phyloP scores from a whole-genome alignment of 805 yeast genomes.

The Schwanniomyces occidentalis region DNA sequence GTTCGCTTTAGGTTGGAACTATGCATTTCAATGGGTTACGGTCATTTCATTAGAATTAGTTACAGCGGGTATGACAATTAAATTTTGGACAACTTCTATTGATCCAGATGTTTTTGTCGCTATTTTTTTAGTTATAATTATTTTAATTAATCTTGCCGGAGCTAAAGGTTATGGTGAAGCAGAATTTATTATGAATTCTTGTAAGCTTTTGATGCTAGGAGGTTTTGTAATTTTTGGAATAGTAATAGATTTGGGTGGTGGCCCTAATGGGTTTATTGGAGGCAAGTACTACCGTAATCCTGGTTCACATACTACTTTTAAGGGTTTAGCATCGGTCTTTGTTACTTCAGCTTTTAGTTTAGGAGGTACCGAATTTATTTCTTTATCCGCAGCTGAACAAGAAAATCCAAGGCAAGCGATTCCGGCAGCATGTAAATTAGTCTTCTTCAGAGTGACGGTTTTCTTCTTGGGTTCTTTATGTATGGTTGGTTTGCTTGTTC shows the following conservation, averaged over 20 bases:
- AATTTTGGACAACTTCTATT: constrained; percentile 9
- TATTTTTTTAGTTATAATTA: constrained; percentile 44
- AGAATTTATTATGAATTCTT: constrained; percentile 39
- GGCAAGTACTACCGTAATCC: constrained; percentile 35
- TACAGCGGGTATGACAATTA: constrained; percentile 7
- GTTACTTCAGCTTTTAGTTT: constrained; percentile 35
- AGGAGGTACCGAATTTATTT: constrained; percentile 35
- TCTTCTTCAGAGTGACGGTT: constrained; percentile 37
- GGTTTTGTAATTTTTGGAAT: constrained; percentile 45
- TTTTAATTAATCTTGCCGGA: constrained; percentile 46
- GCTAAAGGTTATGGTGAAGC: constrained; percentile 49
- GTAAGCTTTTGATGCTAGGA: constrained; percentile 35
- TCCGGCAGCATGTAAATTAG: constrained; percentile 43
- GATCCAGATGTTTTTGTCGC: constrained; percentile 10
- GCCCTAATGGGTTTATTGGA: constrained; percentile 30
- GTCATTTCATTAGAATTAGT: constrained; percentile 6
- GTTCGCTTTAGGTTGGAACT: constrained; percentile 41
- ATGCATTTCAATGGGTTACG: constrained; percentile 13
- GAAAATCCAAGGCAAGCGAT: constrained; percentile 32
- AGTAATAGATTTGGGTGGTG: constrained; percentile 40
- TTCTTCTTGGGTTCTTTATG: constrained; percentile 41
- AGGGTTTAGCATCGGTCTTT: constrained; percentile 30
- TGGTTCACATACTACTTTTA: constrained; percentile 28
- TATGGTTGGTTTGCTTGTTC: constrained; percentile 42
- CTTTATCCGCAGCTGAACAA: constrained; percentile 29